phyloP scores from a whole-genome alignment of 345 rosid genomes.

The Camelina neglecta region DNA sequence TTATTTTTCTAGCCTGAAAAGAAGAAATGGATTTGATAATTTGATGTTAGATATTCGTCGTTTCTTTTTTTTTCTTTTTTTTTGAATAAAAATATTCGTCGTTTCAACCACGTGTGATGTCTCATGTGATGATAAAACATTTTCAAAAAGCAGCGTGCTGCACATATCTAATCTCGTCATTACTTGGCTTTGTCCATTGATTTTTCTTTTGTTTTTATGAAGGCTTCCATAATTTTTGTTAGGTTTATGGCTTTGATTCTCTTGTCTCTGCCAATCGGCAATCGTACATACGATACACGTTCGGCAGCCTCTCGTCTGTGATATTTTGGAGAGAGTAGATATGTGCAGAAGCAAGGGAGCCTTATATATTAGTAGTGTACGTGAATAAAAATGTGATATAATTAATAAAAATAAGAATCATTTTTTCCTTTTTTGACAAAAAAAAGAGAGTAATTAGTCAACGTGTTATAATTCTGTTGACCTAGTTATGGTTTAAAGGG shows the following conservation, averaged over 20 bases:
- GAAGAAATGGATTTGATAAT: neutral
- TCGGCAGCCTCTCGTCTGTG: neutral
- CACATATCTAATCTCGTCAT: neutral
- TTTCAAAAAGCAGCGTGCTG: constrained; percentile 8
- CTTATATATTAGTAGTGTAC: too few relatives aligned
- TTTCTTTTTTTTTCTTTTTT: too few relatives aligned
- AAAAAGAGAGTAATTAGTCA: too few relatives aligned
- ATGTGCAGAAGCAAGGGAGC: too few relatives aligned
- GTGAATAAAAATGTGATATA: too few relatives aligned
- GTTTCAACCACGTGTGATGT: constrained; percentile 31
- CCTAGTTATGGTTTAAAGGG: too few relatives aligned
- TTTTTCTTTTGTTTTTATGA: neutral
- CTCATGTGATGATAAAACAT: neutral
- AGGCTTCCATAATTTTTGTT: neutral
- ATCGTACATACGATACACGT: neutral
- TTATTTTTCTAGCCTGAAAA: neutral
- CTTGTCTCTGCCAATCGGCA: neutral
- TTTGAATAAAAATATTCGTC: neutral
- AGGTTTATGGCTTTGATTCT: neutral
- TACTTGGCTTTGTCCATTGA: neutral
- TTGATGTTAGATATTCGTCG: neutral
- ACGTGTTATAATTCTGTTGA: too few relatives aligned
- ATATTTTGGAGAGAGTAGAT: too few relatives aligned
- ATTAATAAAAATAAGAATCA: too few relatives aligned
- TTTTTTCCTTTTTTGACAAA: too few relatives aligned